Evolutionary conservation across 164 flowering plant genomes (phyloP), one percentile per base, ranked within the genome.

Genomic region (Pachysandra terminalis): DNA sequence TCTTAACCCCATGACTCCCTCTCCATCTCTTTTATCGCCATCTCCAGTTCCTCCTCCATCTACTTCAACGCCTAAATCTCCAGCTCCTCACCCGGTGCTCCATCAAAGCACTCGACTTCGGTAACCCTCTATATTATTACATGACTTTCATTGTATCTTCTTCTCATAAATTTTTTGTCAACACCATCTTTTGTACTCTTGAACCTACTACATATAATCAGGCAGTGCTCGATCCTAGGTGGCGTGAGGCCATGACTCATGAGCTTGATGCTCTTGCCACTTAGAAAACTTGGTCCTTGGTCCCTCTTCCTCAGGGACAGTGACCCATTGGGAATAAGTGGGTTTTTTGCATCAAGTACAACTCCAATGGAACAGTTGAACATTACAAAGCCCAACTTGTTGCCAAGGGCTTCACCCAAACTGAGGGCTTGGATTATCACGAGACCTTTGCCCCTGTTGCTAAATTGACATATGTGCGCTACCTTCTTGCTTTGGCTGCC

Each of bases 401-500:
- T 21, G 58, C 58, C 24, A 55, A 55, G 22, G 24, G 58, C n/a
- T n/a, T 6, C 21, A 55, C 2, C 14, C 58, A 22, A 55, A 19
- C 5, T 5, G 58, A 55, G 58, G 58, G 58, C 2, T n/a, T 55
- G 6, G 58, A 55, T 12, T 55, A 21, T 7, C 24, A 55, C 3
- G 58, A 55, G n/a, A 55, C 58, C 6, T 55, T 55, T 55, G 58
- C 58, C 10, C 58, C 58, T 55, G 58, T 55, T 1, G 58, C 25
- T 5, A 55, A 55, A 12, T 22, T 23, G 9, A 23, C 22, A 6
- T 21, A 13, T 7, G 25, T 55, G 7, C 14, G 58, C 14, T 55
- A 25, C 26, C 22, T 45, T 45, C 51, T 45, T 3, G 58, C 24
- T 22, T 3, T 55, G 21, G 25, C 58, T 0, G 25, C 25, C 0